A percentile compares a stretch with the other conserved stretches of the same genome.
Evolutionary conservation across 805 yeast genomes (phyloP).

Genomic region (Zygotorulaspora danielsina): DNA sequence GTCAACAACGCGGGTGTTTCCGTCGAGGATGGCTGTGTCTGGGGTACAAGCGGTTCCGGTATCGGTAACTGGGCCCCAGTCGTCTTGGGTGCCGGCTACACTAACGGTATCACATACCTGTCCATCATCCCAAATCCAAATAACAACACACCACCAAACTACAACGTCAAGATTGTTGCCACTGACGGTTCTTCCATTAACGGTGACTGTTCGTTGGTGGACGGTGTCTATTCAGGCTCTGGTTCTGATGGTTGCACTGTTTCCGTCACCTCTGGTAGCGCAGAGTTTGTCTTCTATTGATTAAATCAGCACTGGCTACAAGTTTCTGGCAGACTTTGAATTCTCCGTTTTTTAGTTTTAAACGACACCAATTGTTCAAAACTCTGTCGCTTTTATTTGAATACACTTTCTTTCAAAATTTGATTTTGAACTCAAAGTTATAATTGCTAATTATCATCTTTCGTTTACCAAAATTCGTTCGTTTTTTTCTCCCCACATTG

Average conservation of each 20-base stretch:
- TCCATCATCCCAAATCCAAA: slow-evolving; percentile 95
- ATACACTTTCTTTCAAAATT: too few species aligned
- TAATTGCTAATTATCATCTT: slow-evolving; percentile 1
- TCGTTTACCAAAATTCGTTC: too few species aligned
- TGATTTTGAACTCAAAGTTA: slow-evolving; percentile 2
- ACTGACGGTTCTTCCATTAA: slow-evolving; percentile 57
- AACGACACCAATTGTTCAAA: neutral
- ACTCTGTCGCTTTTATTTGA: neutral
- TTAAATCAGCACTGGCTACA: neutral
- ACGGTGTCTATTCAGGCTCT: slow-evolving; percentile 52
- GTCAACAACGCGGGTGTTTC: slow-evolving; percentile 95
- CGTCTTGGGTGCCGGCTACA: slow-evolving; percentile 87
- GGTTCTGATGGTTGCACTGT: slow-evolving; percentile 91
- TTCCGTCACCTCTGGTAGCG: slow-evolving; percentile 78
- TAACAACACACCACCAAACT: slow-evolving; percentile 64
- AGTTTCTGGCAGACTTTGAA: neutral
- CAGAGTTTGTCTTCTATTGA: slow-evolving; percentile 71
- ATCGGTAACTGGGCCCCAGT: slow-evolving; percentile 99
- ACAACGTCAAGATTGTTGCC: slow-evolving; percentile 74
- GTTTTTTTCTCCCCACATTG: slow-evolving; percentile 5
- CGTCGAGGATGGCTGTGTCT: slow-evolving; percentile 84
- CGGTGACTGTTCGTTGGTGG: slow-evolving; percentile 76
- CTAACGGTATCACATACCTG: slow-evolving; percentile 67
- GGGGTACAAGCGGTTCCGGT: slow-evolving; percentile 79
- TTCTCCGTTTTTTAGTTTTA: too few species aligned